These are phyloP conservation scores for Colletotrichum trifolii DNA, from an alignment of 2,329 filamentous ascomycete genomes.

Conservation along the genomic window DNA sequence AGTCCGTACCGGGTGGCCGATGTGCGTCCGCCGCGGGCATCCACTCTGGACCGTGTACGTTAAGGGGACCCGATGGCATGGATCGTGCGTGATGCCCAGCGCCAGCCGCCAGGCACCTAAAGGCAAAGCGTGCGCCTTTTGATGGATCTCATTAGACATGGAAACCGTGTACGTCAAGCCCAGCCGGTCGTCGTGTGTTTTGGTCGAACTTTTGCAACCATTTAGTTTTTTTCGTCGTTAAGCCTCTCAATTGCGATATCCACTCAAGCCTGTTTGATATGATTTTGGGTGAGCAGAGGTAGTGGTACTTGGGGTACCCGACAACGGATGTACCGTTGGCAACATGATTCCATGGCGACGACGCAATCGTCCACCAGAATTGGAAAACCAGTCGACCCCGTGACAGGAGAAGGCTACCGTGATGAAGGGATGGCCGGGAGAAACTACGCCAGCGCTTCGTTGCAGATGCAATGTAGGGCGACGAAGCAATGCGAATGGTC, in stretches of 20 bases:
- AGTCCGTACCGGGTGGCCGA: conserved; percentile 36
- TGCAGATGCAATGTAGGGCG: conserved; percentile 23
- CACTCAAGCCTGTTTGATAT: conserved; percentile 17
- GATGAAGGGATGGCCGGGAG: conserved; percentile 21
- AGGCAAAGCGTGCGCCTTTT: conserved; percentile 35
- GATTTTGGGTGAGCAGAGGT: conserved; percentile 9
- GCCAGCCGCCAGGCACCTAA: conserved; percentile 34
- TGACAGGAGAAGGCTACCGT: conserved; percentile 24
- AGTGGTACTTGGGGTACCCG: conserved; percentile 30
- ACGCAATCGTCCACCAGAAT: conserved; percentile 5
- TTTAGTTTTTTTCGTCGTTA: conserved; percentile 29
- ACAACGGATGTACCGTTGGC: conserved; percentile 15
- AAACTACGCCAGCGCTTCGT: conserved; percentile 4
- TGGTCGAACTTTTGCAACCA: conserved; percentile 20
- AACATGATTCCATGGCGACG: conserved; percentile 1
- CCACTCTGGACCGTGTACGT: conserved; percentile 37
- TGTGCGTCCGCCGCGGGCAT: conserved; percentile 29
- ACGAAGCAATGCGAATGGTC: conserved; percentile 9
- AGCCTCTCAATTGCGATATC: conserved; percentile 23
- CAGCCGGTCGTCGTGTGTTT: conserved; percentile 35
- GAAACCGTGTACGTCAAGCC: conserved; percentile 37
- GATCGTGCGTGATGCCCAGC: conserved; percentile 29
- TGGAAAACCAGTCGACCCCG: conserved; percentile 14
- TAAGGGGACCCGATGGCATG: conserved; percentile 37
- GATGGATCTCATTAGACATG: conserved; percentile 39